A percentile compares a stretch with the other conserved stretches of the same genome.
These are phyloP conservation scores for Cryptococcus sp. DNA, from an alignment of 1,284 basidiomycete genomes.

Conservation along the genomic window DNA sequence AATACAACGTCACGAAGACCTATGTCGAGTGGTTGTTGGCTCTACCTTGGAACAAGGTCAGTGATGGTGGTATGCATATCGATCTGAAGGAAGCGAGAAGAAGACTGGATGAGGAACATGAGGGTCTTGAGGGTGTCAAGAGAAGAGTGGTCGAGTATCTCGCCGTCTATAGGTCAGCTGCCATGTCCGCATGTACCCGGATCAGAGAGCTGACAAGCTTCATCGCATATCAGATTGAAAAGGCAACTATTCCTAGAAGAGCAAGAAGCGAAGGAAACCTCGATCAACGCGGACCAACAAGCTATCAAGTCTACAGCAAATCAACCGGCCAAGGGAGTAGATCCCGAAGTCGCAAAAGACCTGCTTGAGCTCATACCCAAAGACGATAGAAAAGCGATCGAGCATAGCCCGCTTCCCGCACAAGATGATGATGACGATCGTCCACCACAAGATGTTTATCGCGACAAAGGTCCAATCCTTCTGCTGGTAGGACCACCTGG, in stretches of 20 bases:
- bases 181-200: not conserved
- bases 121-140: slow-evolving; percentile 49
- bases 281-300: not conserved
- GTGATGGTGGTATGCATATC: slow-evolving; percentile 28
- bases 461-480: slow-evolving; percentile 49
- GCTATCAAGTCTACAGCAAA: not conserved
- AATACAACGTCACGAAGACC: slow-evolving; percentile 47
- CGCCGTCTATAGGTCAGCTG: slow-evolving; percentile 42
- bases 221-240: slow-evolving; percentile 28
- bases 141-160: slow-evolving; percentile 49
- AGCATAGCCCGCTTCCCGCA: not conserved
- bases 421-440: slow-evolving; percentile 21
- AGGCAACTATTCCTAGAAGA: slow-evolving; percentile 41
- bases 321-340: slow-evolving; percentile 14
- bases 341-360: slow-evolving; percentile 22
- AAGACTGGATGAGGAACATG: slow-evolving; percentile 46
- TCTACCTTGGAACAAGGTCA: slow-evolving; percentile 45
- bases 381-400: slow-evolving; percentile 14
- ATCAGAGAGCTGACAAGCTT: not conserved
- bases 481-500: slow-evolving; percentile 87
- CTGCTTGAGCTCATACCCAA: slow-evolving; percentile 32
- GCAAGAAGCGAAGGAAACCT: slow-evolving; percentile 12
- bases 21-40: slow-evolving; percentile 47
- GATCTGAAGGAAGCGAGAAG: slow-evolving; percentile 37
- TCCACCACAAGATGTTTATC: slow-evolving; percentile 38